Base-by-base conservation (phyloP, 768 basidiomycete species). In the Amylocystis lapponica region DNA sequence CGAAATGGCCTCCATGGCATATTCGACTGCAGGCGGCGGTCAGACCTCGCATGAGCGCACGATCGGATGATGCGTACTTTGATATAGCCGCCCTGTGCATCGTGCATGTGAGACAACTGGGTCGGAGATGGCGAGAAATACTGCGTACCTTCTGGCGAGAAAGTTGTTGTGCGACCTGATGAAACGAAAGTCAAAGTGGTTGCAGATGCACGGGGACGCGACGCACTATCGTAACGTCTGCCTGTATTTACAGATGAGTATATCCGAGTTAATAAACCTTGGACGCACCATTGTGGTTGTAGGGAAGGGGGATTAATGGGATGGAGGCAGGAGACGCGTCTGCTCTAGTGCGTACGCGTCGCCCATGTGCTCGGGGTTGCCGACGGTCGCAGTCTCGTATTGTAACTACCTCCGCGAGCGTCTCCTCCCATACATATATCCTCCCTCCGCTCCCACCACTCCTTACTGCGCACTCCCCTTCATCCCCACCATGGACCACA, bases 1-100 rank as follows among this genome's bases (percentile, higher is more conserved):
- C 22, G 93, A 96, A 73, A 98, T 97, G 46, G 93, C 92, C 63
- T 98, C 96, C 91, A 98, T 96, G 33, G 95, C 95, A 78, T 99
- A 99, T 71, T 99, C 95, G 71, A 98, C 95, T 95, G 55, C 7
- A 20, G 20, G 42, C 36, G 6, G n/a, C 14, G 8, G 29, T 37
- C 30, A 19, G 19, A 31, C 26, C 21, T 42, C 27, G 33, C 42
- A 22, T 20, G 30, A 38, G 40, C 35, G 46, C 27, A 42, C 20
- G 27, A 26, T 27, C n/a, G 16, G 3, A 30, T 17, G 41, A 36
- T 23, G 38, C 16, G 11, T 21, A 94, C 93, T 93, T 74, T 99
- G 95, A 66, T 95, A 98, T 43, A 99, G 70, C 49, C 95, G 91
- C 53, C 93, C 93, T 96, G 51, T n/a, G 46, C 36, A n/a, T n/a